These are phyloP conservation scores for Lycium ferocissimum DNA, from an alignment of 257 asterid genomes.

Conservation along the genomic window DNA sequence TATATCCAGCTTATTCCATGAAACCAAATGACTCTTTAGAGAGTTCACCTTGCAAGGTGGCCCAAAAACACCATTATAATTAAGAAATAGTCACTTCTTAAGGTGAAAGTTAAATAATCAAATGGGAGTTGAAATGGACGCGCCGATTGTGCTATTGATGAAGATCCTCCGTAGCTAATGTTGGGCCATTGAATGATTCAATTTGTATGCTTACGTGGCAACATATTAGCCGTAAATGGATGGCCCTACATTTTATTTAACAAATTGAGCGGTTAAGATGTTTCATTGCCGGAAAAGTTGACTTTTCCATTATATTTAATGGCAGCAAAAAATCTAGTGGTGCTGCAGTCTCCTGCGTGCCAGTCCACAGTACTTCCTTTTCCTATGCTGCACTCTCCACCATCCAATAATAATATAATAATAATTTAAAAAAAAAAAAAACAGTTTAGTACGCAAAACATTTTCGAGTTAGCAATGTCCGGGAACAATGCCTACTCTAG, in stretches of 20 bases:
- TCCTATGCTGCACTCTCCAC: not conserved
- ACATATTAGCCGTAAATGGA: not conserved
- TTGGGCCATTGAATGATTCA: not conserved
- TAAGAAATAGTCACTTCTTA: too few relatives aligned
- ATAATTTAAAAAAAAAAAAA: too few relatives aligned
- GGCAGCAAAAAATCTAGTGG: not conserved
- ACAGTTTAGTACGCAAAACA: too few relatives aligned
- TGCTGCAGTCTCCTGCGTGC: not conserved
- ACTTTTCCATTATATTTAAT: not conserved
- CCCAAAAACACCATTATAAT: too few relatives aligned
- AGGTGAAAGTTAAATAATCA: too few relatives aligned
- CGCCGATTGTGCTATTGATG: not conserved
- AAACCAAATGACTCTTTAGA: too few relatives aligned
- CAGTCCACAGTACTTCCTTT: not conserved
- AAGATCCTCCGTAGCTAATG: not conserved
- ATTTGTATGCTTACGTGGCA: not conserved
- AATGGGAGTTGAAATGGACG: not conserved
- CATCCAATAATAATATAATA: not conserved
- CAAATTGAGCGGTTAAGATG: not conserved
- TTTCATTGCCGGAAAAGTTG: not conserved
- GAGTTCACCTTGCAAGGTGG: too few relatives aligned
- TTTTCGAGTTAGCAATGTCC: too few relatives aligned
- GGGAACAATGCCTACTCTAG: too few relatives aligned
- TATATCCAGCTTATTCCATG: too few relatives aligned
- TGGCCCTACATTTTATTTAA: not conserved